phyloP scores from a whole-genome alignment of 179 eudicot genomes.

The Vitellaria paradoxa region DNA sequence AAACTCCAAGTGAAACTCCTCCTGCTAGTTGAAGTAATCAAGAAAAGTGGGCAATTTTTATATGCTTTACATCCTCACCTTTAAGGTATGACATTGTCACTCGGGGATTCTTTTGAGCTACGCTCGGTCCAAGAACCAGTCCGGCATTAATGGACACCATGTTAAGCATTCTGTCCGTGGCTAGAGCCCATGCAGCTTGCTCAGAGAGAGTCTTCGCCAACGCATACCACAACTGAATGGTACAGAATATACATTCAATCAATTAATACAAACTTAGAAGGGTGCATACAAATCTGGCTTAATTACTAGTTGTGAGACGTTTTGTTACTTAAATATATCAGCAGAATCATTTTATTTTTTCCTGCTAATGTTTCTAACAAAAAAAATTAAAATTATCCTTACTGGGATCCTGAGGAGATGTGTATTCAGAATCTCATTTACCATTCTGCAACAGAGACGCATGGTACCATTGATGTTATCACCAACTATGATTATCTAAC shows the following conservation, averaged over 20 bases:
- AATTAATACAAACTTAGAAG: too few species aligned
- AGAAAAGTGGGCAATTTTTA: background rate
- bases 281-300: too few species aligned
- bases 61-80: conserved; percentile 17
- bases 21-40: background rate
- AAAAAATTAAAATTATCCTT: too few species aligned
- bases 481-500: too few species aligned
- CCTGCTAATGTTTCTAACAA: too few species aligned
- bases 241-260: background rate
- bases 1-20: background rate
- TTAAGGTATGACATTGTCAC: conserved; percentile 33
- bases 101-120: conserved; percentile 25
- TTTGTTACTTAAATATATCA: too few species aligned
- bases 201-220: conserved; percentile 38
- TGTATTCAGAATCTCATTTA: too few species aligned
- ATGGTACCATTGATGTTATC: too few species aligned
- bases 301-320: too few species aligned
- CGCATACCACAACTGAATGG: conserved; percentile 36
- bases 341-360: too few species aligned
- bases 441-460: too few species aligned
- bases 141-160: conserved; percentile 46
- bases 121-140: conserved; percentile 30
- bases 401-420: too few species aligned
- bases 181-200: conserved; percentile 44
- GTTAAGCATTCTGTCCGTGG: conserved; percentile 36